Base-by-base conservation (phyloP, 768 basidiomycete species). In the Pulveroboletus sp. region DNA sequence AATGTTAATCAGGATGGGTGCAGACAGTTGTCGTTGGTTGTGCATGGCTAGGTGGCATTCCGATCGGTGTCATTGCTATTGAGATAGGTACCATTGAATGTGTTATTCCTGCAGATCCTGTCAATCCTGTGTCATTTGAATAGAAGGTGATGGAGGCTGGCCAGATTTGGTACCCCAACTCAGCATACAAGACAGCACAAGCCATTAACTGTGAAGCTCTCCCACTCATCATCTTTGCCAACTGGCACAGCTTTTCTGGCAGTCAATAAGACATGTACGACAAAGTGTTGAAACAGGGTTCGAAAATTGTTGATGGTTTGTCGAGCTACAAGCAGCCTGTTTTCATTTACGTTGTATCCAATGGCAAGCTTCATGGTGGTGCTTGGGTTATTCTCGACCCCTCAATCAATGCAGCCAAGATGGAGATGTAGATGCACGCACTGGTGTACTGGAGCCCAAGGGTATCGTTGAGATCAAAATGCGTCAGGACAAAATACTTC, bases 191-290 rank as follows among this genome's bases (percentile, higher is more conserved):
- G 79, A 99, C 97, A 8, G 97, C 94, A 8, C 97, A 98, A 63
- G 95, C 97, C 14, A 98, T 98, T 76, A 89, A 95, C 72, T 87
- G 97, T 36, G 97, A 99, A 71, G 92, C 90, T 20, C 76, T 99
- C 13, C 97, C 97, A 4, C 77, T 99, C 51, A 94, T 98, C 68
- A 94, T 99, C 69, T 97, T 99, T 63, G 97, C 97, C 46, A 99
- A 99, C 76, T 98, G 97, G 94, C 90, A 97, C 75, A 97, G 97
- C 21, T 99, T 99, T 84, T 99, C 97, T 19, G 97, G 97, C 54
- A 97, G 97, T 55, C 94, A 97, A 70, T 94, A 97, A 70, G 94
- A 97, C 69, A 97, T 97, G 94, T 95, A 93, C 62, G 94, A 97
- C 70, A 94, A 95, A 67, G 82, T 97, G 48, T 76, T 97, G 62